Base-by-base conservation (phyloP, 2,329 filamentous ascomycete species). In the Colletotrichum echinochloae region DNA sequence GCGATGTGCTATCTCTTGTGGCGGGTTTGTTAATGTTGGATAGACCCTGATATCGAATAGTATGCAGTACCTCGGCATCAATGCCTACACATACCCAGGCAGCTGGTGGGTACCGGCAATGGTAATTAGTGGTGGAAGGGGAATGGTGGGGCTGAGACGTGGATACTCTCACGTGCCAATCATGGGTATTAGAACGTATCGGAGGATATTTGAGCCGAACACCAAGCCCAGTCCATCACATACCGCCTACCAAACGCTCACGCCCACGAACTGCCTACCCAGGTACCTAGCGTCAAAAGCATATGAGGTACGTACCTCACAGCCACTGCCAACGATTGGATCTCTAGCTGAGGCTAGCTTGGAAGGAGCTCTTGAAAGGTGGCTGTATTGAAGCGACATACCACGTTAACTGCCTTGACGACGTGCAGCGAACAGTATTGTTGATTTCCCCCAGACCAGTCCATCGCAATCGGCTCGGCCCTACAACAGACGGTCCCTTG, bases 321-420 rank as follows among this genome's bases (percentile, higher is more conserved):
- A 57, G 20, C 33, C 30, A 26, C 9, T 12, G 26, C 30, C 12
- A 26, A 16, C 44, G 11, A 30, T 51, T 39, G 62, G 35, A 30
- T 48, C 52, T 51, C 46, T 12, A 61, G 44, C 59, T 49, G 33
- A 41, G 48, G 48, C 60, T 37, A 62, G 60, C 60, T 62, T 39
- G 48, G 26, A 62, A 37, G 30, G 28, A 41, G 39, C 60, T 51
- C 48, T 44, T 52, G n/a, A 41, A 49, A 60, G 54, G 63, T 65
- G 55, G 63, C 52, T 61, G 35, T 28, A 48, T 61, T 39, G 48
- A 20, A 37, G 33, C 48, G 16, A 33, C 46, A 33, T 28, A 35
- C 33, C 48, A 28, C 41, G 4, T 16, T 39, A 16, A 55, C 35
- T n/a, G 18, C n/a, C n/a, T 56, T 39, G 30, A n/a, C 26, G 41